phyloP scores from a whole-genome alignment of 768 basidiomycete species.

The Hygrocybe coccinea region DNA sequence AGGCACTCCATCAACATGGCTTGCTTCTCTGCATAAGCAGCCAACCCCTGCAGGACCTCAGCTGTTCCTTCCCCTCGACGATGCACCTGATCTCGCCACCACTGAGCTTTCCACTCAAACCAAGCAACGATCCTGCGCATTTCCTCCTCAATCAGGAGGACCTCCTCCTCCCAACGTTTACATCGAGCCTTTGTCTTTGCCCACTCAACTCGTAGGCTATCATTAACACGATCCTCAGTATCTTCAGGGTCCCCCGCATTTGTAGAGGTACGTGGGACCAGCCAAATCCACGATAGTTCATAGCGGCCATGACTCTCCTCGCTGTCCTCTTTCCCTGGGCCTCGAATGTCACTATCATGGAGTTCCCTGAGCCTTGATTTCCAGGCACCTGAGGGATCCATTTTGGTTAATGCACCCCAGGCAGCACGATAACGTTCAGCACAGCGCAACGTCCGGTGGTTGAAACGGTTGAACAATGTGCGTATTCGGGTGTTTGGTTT shows the following conservation, averaged over 20 bases:
- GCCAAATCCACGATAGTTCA: constrained; percentile 26
- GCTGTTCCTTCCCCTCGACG: neutral
- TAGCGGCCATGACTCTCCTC: neutral
- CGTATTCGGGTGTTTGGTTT: constrained; percentile 17
- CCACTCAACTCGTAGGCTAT: constrained; percentile 18
- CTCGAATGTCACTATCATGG: constrained; percentile 7
- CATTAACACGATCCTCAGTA: too few species aligned
- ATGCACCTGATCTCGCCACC: constrained; percentile 1
- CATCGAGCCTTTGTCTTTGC: constrained; percentile 14
- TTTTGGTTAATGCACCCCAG: too few species aligned
- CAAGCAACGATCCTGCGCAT: constrained; percentile 19
- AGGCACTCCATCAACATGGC: neutral
- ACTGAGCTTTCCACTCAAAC: constrained; percentile 12
- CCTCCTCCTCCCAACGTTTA: constrained; percentile 19
- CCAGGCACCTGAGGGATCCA: too few species aligned
- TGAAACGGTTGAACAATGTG: constrained; percentile 11
- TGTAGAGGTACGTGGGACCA: neutral
- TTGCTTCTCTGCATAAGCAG: constrained; percentile 1
- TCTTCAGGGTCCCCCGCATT: neutral
- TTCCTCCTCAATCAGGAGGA: constrained; percentile 19
- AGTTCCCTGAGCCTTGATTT: constrained; percentile 5
- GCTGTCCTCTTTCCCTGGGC: constrained; percentile 15
- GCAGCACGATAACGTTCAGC: constrained; percentile 15
- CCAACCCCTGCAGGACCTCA: neutral
- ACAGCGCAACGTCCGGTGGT: constrained; percentile 2